phyloP scores from a whole-genome alignment of 129 eudicot species.

The Lactuca saligna region DNA sequence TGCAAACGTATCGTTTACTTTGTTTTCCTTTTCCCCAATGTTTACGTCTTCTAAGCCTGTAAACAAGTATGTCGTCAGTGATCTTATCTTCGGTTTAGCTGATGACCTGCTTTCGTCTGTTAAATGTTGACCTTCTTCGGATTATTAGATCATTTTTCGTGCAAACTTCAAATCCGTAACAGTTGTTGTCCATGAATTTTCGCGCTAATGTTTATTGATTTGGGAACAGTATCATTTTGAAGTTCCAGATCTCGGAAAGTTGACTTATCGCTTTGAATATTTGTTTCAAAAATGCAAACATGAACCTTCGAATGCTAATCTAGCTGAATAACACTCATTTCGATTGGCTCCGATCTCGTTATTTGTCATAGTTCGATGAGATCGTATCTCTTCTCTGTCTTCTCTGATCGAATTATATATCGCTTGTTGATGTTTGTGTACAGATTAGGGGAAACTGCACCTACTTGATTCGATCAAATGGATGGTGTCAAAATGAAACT shows the following conservation, averaged over 20 bases:
- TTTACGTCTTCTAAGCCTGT: neutral
- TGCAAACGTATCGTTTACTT: neutral
- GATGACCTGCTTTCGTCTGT: slow-evolving; percentile 4
- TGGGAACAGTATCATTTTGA: neutral
- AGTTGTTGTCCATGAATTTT: neutral
- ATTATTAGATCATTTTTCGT: neutral
- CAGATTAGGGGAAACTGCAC: slow-evolving; percentile 25
- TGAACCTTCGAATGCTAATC: neutral
- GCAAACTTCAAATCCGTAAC: neutral
- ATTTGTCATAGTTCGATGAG: no score
- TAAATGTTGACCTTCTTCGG: neutral
- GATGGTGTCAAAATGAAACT: slow-evolving; percentile 1
- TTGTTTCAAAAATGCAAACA: neutral
- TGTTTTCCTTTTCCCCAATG: neutral
- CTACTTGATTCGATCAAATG: slow-evolving; percentile 15
- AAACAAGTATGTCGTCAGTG: neutral
- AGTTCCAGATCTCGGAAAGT: neutral
- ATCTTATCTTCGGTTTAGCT: neutral
- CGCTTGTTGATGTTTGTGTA: slow-evolving; percentile 18
- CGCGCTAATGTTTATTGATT: neutral
- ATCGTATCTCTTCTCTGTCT: neutral
- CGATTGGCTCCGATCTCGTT: neutral
- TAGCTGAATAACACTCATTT: neutral
- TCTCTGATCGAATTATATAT: neutral
- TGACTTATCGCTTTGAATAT: neutral